These are phyloP conservation scores for Xylariales sp. DNA, from an alignment of 2,329 filamentous ascomycete species.

Conservation along the genomic window DNA sequence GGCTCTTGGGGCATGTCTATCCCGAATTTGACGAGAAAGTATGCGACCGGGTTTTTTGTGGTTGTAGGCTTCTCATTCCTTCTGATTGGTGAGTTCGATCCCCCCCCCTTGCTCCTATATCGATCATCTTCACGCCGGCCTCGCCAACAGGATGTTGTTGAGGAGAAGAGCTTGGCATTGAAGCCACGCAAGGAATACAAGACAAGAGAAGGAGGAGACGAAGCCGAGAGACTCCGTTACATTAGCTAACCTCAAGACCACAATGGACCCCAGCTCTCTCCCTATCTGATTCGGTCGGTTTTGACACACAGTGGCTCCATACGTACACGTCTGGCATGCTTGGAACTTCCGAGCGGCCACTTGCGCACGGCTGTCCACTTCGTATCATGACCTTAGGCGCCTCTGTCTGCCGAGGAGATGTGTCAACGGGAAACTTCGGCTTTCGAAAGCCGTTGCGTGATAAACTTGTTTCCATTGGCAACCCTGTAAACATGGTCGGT, in stretches of 20 bases:
- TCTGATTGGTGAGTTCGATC: conserved; percentile 4
- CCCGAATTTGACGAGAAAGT: conserved; percentile 1
- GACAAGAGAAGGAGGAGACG: too few relatives aligned
- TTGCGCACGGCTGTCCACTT: conserved; percentile 13
- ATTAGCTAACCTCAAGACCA: conserved; percentile 1
- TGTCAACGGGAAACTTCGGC: conserved; percentile 16
- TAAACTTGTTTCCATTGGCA: conserved; percentile 17
- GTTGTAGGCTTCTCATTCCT: conserved; percentile 2
- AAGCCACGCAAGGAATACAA: too few relatives aligned
- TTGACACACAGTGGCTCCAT: conserved; percentile 2
- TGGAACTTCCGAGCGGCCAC: background rate
- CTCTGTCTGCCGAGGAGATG: conserved; percentile 17
- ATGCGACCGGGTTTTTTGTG: conserved; percentile 1
- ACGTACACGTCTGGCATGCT: background rate
- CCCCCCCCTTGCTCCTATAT: background rate
- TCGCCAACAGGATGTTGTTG: background rate
- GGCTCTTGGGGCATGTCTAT: background rate
- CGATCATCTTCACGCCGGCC: background rate
- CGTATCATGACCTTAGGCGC: conserved; percentile 21
- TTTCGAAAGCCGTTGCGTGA: conserved; percentile 22
- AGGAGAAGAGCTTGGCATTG: background rate
- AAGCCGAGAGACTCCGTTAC: too few relatives aligned
- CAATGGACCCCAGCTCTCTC: conserved; percentile 2
- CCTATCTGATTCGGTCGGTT: conserved; percentile 1
- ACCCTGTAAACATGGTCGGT: conserved; percentile 22